Base-by-base conservation (phyloP, 257 asterid genomes). In the Solanum dulcamara region DNA sequence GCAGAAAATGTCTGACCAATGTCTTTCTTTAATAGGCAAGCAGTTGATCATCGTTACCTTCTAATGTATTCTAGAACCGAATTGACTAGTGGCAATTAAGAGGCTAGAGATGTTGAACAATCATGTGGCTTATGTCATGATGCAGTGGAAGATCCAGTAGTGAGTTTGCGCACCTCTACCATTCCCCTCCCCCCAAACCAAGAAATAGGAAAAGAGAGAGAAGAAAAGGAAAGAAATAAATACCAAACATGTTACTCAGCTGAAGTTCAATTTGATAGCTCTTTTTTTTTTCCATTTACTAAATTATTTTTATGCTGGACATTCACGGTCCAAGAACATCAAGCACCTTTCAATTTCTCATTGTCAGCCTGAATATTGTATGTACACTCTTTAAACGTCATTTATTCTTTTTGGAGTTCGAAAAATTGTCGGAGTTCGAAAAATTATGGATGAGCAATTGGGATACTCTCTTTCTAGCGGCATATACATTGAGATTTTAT, bases 41-140 rank as follows among this genome's bases (percentile, higher is more conserved):
- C 98, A 85, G 95, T 94, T 85, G 96, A 96, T 87, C 99, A 96
- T 88, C 98, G 94, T 81, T 91, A 93, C 92, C 99, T 96, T 81
- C 97, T 72, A 35, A 26, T 13, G 68, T 83, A 81, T 92, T 93
- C 96, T 80, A 90, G 75, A 77, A 81, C 91, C 74, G 67, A 96
- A 84, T 86, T 87, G 90, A 90, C 87, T 83, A 89, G 84, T 90
- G 93, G 89, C 80, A 86, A 85, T 74, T 90, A 84, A 88, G 93
- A 87, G 50, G 87, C 88, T 84, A 62, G 85, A 84, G 88, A 70
- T 46, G 91, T 79, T 74, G 93, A 88, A 72, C 92, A 86, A 85
- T 79, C 42, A 33, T 96, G 98, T 89, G 86, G 88, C 85, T 67
- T 92, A 75, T 96, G 98, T 85, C 89, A 89, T 51, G 98, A 93